Percentiles rank a stretch among this genome's conserved stretches.
Conservation (phyloP, 306 rosid genomes). For the cucumber (Cucumis sativus) region DNA sequence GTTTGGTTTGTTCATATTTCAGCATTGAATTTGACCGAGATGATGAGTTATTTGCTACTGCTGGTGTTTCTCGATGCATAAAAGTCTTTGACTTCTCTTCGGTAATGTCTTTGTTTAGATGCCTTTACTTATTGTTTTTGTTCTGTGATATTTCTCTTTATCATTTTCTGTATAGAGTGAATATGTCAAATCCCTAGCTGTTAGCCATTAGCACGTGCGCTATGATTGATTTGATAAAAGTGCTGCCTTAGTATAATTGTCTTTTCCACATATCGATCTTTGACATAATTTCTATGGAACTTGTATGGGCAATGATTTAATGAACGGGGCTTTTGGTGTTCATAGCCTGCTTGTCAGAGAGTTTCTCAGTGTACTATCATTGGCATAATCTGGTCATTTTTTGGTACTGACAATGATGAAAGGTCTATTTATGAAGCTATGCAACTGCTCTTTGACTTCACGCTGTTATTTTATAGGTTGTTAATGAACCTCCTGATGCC, state of each 20-base stretch:
- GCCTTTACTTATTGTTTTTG: slow-evolving; percentile 2
- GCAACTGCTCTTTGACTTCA: slow-evolving; percentile 8
- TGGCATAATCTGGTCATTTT: neutral
- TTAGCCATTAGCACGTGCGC: neutral
- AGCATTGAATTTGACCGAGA: slow-evolving; percentile 97
- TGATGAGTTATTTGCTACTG: slow-evolving; percentile 88
- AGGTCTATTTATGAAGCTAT: neutral
- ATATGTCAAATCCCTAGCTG: neutral
- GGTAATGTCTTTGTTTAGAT: slow-evolving; percentile 32
- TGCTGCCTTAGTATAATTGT: neutral
- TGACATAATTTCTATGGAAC: neutral
- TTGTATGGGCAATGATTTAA: neutral
- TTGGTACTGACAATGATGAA: neutral
- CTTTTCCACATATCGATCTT: neutral
- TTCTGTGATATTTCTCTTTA: neutral
- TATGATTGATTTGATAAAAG: neutral
- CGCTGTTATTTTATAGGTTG: slow-evolving; percentile 45
- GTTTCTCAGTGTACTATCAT: neutral
- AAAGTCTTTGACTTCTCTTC: slow-evolving; percentile 85
- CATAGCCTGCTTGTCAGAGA: neutral
- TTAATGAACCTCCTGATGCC: slow-evolving; percentile 75
- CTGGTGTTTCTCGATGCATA: slow-evolving; percentile 96
- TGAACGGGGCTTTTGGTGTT: neutral
- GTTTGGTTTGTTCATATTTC: slow-evolving; percentile 28
- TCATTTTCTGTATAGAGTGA: neutral